Evolutionary conservation across 176 grass and related monocot genomes (phyloP).

Genomic region (Oryza longistaminata): DNA sequence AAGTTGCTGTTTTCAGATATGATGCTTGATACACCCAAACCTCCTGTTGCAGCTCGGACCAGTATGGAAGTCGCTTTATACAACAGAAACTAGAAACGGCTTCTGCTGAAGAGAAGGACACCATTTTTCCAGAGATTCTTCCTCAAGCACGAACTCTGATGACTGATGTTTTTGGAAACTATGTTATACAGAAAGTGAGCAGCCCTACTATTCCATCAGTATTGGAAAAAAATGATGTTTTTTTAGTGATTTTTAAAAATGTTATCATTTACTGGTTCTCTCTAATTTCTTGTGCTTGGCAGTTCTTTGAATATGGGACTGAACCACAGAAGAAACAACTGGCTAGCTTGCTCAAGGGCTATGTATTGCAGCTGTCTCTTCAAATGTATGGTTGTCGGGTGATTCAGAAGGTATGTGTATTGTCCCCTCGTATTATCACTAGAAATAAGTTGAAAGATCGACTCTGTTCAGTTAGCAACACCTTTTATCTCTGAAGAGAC

Average conservation of each 20-base stretch:
- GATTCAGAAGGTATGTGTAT: slow-evolving; percentile 85
- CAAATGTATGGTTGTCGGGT: slow-evolving; percentile 99
- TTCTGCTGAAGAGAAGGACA: slow-evolving; percentile 85
- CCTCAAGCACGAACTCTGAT: slow-evolving; percentile 82
- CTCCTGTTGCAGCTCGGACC: slow-evolving; percentile 67
- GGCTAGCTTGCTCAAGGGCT: slow-evolving; percentile 67
- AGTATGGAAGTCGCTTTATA: slow-evolving; percentile 98
- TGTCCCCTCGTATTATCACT: slow-evolving; percentile 1
- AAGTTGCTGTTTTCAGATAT: slow-evolving; percentile 12
- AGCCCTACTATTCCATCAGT: slow-evolving; percentile 33
- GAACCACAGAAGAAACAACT: slow-evolving; percentile 76
- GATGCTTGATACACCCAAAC: slow-evolving; percentile 19
- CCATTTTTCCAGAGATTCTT: slow-evolving; percentile 94
- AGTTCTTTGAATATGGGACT: slow-evolving; percentile 98
- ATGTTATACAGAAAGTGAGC: slow-evolving; percentile 95
- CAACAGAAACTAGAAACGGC: slow-evolving; percentile 96
- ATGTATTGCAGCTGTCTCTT: slow-evolving; percentile 81
- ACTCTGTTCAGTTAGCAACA: not conserved
- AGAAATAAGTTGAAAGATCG: not conserved
- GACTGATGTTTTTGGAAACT: slow-evolving; percentile 99
- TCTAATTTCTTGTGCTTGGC: slow-evolving; percentile 39
- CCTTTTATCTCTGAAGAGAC: not conserved
- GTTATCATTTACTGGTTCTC: slow-evolving; percentile 4
- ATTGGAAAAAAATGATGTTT: not conserved
- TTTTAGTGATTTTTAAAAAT: not conserved